These are phyloP conservation scores for Neonectria punicea DNA, from an alignment of 2,329 filamentous ascomycete genomes.

Conservation along the genomic window DNA sequence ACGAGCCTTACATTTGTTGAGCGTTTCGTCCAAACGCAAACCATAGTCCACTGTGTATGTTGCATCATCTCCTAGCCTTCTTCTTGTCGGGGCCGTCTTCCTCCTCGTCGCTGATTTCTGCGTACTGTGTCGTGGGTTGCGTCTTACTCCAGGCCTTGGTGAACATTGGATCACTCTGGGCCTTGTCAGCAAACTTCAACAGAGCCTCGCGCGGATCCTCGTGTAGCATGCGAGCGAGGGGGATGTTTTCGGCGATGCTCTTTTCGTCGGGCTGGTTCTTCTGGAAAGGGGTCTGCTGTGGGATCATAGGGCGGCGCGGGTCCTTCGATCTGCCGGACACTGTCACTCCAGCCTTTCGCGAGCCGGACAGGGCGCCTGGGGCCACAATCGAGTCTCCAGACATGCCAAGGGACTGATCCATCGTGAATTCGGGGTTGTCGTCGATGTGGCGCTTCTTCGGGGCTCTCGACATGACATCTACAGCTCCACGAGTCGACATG, in stretches of 20 bases:
- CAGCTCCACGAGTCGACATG: slow-evolving; percentile 83
- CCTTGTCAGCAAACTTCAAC: slow-evolving; percentile 93
- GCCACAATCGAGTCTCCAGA: slow-evolving; percentile 85
- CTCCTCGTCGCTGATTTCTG: slow-evolving; percentile 88
- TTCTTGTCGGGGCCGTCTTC: slow-evolving; percentile 76
- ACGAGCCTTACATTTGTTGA: slow-evolving; percentile 19
- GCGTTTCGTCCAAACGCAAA: slow-evolving; percentile 12
- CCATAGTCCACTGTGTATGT: slow-evolving; percentile 20
- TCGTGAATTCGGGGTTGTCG: slow-evolving; percentile 88
- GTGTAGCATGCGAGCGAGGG: slow-evolving; percentile 91
- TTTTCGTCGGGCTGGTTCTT: slow-evolving; percentile 90
- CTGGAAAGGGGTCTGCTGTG: slow-evolving; percentile 86
- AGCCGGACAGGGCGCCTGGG: slow-evolving; percentile 67
- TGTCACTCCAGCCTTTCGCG: slow-evolving; percentile 74
- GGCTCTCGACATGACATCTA: slow-evolving; percentile 89
- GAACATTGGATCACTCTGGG: slow-evolving; percentile 92
- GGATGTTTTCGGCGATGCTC: slow-evolving; percentile 88
- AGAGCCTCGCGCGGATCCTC: slow-evolving; percentile 95
- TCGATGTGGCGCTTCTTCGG: slow-evolving; percentile 96
- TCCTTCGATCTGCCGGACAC: slow-evolving; percentile 81
- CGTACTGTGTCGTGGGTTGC: slow-evolving; percentile 92
- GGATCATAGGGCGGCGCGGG: slow-evolving; percentile 85
- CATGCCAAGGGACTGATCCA: slow-evolving; percentile 82
- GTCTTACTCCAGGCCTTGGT: slow-evolving; percentile 93
- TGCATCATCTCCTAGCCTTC: slow-evolving; percentile 62